Conservation (phyloP, 768 basidiomycete genomes). For the Nevesoporus exiguus region DNA sequence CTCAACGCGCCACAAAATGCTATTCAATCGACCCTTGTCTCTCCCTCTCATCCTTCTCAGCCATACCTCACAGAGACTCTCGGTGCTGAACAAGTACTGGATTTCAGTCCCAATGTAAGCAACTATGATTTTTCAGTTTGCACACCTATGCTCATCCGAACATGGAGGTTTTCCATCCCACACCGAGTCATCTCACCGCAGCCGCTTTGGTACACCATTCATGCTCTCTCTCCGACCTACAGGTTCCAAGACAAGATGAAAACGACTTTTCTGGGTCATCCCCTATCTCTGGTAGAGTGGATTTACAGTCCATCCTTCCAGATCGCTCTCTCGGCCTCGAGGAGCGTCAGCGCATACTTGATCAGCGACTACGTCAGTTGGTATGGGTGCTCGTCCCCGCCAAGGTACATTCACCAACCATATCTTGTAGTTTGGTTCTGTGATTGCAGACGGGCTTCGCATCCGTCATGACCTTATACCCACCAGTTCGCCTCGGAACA, state of each 20-base stretch:
- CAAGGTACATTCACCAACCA: no score
- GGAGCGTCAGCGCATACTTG: slow-evolving; percentile 1
- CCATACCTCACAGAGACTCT: background rate
- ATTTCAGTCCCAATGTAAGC: background rate
- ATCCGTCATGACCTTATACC: background rate
- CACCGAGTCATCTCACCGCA: no score
- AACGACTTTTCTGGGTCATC: no score
- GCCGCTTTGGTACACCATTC: no score
- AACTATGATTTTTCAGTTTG: no score
- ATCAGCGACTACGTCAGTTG: background rate
- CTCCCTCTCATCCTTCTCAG: background rate
- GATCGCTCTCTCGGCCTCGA: background rate
- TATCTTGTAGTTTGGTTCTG: background rate
- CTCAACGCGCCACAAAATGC: background rate
- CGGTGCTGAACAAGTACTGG: background rate
- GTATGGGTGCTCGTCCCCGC: background rate
- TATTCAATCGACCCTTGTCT: background rate
- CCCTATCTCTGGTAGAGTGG: background rate
- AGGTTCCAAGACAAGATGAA: no score
- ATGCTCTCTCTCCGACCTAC: no score
- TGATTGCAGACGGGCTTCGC: background rate
- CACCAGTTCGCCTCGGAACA: background rate
- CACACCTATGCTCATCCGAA: no score
- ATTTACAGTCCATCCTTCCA: background rate
- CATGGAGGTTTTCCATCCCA: no score